Base-by-base conservation (phyloP, 2,329 filamentous ascomycete species). In the Aspergillus brasiliensis region DNA sequence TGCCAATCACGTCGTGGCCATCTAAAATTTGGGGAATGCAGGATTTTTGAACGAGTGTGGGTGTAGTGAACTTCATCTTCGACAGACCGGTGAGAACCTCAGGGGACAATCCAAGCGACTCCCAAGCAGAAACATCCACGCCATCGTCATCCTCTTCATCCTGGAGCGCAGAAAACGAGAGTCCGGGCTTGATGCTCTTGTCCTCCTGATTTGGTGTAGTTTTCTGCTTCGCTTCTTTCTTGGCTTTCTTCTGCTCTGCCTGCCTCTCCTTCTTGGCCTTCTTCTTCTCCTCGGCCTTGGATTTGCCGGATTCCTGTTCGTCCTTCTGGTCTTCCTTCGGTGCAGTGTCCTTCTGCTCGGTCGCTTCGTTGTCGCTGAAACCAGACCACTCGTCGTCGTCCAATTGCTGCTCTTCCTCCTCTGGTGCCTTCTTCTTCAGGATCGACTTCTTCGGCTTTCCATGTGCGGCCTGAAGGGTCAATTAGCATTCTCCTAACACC, bases 1-100 rank as follows among this genome's bases (percentile, higher is more conserved):
- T 99, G 44, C 95, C 95, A 64, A 99, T 90, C 15, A 98, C 89
- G 75, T 99, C 94, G 72, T 91, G 90, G 0, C 94, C 94, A 5
- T 86, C 85, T 19, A 94, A 74, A 48, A 97, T 91, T 56, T 91
- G 85, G 0, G 95, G 93, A 67, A 99, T 96, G 1, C 91, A 83
- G 34, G 86, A 83, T 19, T 82, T 78, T 74, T 99, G 95, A 59
- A 99, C 97, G 0, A 84, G 78, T 0, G 93, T 97, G 0, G 95
- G 95, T 60, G 86, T 88, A 4, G 84, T 73, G 73, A 98, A 98
- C 59, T 89, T 90, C 62, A 98, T 81, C 66, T 88, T 90, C 2
- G 91, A 88, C 31, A 99, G 80, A 15, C 91, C 86, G 1, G 88
- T 86, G 17, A 97, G 79, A 0, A 91, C 84, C 53, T 86, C 82